A percentile compares a stretch with the other conserved stretches of the same genome.
Conservation (phyloP, 202 grass and related monocot species). For the Setaria viridis region DNA sequence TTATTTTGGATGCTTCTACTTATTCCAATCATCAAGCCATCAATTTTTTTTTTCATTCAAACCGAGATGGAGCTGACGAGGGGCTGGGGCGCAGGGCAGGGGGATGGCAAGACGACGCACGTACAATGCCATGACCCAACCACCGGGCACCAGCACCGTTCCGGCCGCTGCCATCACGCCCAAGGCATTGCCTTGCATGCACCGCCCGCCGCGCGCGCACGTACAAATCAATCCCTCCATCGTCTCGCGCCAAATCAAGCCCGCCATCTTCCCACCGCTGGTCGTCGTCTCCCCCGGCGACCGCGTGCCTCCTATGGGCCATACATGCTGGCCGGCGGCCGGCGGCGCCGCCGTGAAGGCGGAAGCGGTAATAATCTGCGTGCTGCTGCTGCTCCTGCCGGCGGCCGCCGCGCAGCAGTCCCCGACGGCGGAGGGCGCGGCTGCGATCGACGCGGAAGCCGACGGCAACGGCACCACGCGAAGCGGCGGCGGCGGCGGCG, state of each 20-base stretch:
- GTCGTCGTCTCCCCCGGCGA: no score
- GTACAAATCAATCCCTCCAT: conserved; percentile 11
- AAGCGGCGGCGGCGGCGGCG: not conserved
- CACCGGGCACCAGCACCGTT: conserved; percentile 42
- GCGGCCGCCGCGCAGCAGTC: not conserved
- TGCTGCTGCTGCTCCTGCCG: conserved; percentile 36
- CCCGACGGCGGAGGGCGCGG: conserved; percentile 3
- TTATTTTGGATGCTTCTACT: no score
- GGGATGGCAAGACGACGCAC: no score
- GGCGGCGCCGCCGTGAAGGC: conserved; percentile 8
- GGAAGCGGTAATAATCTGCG: not conserved
- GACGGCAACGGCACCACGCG: conserved; percentile 29
- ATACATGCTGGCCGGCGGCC: not conserved
- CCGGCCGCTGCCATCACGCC: conserved; percentile 36
- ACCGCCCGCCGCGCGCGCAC: not conserved
- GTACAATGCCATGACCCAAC: conserved; percentile 47
- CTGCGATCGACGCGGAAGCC: conserved; percentile 9
- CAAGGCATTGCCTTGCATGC: not conserved
- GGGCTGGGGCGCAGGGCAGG: no score
- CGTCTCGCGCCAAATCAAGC: not conserved
- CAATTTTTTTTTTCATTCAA: no score
- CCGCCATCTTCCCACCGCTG: not conserved
- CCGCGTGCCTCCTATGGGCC: not conserved
- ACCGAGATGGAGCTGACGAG: no score
- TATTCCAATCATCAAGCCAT: no score